These are phyloP conservation scores for Mycena rebaudengoi DNA, from an alignment of 768 basidiomycete species.

Conservation along the genomic window DNA sequence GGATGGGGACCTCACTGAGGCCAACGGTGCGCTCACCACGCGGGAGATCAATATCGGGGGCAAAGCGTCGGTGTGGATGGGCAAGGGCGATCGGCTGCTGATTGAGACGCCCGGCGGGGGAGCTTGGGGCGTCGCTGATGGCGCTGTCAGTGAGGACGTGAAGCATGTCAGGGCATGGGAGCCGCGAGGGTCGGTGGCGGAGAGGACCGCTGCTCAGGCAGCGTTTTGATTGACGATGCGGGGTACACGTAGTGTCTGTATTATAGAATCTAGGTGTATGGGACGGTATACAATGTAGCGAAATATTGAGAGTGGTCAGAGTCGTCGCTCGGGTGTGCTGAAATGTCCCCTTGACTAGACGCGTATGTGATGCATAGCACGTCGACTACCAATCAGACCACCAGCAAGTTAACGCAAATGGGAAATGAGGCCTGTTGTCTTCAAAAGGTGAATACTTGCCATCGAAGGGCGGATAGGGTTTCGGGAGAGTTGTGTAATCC, in stretches of 20 bases:
- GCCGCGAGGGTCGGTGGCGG: constrained; percentile 75
- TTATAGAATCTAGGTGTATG: neutral
- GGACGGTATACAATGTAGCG: no score
- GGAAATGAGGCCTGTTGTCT: no score
- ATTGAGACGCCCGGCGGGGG: constrained; percentile 94
- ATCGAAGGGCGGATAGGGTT: no score
- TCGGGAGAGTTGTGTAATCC: no score
- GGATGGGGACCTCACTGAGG: constrained; percentile 71
- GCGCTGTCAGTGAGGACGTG: constrained; percentile 29
- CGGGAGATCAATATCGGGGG: constrained; percentile 89
- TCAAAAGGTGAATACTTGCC: no score
- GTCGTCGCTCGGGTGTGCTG: no score
- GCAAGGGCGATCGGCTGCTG: constrained; percentile 81
- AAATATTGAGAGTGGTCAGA: no score
- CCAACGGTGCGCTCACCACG: constrained; percentile 38
- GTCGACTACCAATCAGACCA: no score
- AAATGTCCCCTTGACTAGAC: no score
- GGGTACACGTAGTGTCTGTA: neutral
- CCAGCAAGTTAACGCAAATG: no score
- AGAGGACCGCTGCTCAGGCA: constrained; percentile 69
- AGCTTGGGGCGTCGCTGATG: constrained; percentile 72
- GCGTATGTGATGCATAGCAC: no score
- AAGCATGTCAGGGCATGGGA: constrained; percentile 63
- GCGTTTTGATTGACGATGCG: constrained; percentile 50
- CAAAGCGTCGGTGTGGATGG: constrained; percentile 88